Conservation (phyloP, 2,329 filamentous ascomycete genomes). For the Curvularia eragrostidis region DNA sequence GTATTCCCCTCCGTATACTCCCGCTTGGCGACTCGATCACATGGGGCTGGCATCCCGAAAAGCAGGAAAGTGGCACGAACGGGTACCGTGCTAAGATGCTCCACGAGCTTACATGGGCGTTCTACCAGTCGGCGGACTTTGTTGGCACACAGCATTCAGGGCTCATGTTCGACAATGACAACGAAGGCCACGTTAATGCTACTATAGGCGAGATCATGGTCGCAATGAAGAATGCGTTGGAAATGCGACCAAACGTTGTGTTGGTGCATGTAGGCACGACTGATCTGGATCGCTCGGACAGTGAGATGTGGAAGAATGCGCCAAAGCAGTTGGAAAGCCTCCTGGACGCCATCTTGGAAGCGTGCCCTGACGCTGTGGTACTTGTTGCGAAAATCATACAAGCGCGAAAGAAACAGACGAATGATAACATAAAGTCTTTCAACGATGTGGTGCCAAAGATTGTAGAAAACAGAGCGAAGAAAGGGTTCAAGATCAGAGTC, state of each 20-base stretch:
- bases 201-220: slow-evolving; percentile 40
- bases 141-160: slow-evolving; percentile 44
- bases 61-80: slow-evolving; percentile 39
- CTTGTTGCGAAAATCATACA: slow-evolving; percentile 50
- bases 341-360: slow-evolving; percentile 41
- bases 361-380: slow-evolving; percentile 43
- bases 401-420: slow-evolving; percentile 18
- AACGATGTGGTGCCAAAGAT: slow-evolving; percentile 35
- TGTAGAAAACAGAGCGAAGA: slow-evolving; percentile 23
- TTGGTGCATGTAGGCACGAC: slow-evolving; percentile 37
- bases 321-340: slow-evolving; percentile 43
- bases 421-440: slow-evolving; percentile 26
- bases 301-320: slow-evolving; percentile 27
- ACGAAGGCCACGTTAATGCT: slow-evolving; percentile 44
- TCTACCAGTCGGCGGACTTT: slow-evolving; percentile 33
- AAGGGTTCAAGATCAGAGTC: slow-evolving; percentile 34
- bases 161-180: slow-evolving; percentile 42
- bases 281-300: slow-evolving; percentile 24
- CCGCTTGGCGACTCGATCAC: slow-evolving; percentile 39
- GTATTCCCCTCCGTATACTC: slow-evolving; percentile 30
- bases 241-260: slow-evolving; percentile 31
- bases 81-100: slow-evolving; percentile 49
- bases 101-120: slow-evolving; percentile 29
- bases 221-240: slow-evolving; percentile 19
- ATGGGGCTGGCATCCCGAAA: slow-evolving; percentile 38